Evolutionary conservation across 805 yeast genomes (phyloP).

Genomic region (Ogataea trehaloabstinens): DNA sequence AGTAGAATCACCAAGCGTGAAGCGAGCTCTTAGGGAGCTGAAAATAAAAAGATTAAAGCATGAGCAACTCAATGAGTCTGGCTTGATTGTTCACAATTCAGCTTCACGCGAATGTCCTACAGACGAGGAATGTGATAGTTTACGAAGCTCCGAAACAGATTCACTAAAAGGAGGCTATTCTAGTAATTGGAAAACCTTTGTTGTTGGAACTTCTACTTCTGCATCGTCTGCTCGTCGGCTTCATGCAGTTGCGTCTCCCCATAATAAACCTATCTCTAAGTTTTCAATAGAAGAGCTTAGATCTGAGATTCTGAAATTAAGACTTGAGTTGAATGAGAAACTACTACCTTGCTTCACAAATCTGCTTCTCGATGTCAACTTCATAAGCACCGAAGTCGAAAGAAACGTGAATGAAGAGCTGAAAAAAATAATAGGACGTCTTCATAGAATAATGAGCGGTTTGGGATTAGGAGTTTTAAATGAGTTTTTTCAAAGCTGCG

Average conservation of each 20-base stretch:
- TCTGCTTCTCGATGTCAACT: constrained; percentile 41
- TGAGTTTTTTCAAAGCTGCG: constrained; percentile 23
- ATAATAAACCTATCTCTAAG: constrained; percentile 18
- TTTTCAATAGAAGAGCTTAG: constrained; percentile 19
- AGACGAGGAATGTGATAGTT: constrained; percentile 11
- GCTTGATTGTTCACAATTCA: constrained; percentile 17
- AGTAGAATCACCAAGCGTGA: constrained; percentile 33
- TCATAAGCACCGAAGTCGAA: constrained; percentile 43
- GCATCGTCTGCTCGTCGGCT: constrained; percentile 7
- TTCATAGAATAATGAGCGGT: constrained; percentile 18
- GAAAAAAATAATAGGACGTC: constrained; percentile 8
- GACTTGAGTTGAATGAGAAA: constrained; percentile 35
- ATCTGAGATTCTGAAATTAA: constrained; percentile 19
- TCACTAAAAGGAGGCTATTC: constrained; percentile 9
- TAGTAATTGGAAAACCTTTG: constrained; percentile 20
- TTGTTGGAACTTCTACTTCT: constrained; percentile 20
- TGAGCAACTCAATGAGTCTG: constrained; percentile 8
- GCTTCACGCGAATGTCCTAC: constrained; percentile 1
- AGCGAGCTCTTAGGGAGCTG: constrained; percentile 27
- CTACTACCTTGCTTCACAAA: constrained; percentile 47
- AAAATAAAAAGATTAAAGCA: constrained; percentile 17
- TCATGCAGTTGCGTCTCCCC: constrained; percentile 8
- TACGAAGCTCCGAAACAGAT: constrained; percentile 7
- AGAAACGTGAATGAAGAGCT: constrained; percentile 33
- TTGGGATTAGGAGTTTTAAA: constrained; percentile 28